Evolutionary conservation across 1,284 basidiomycete genomes (phyloP).

Genomic region (Pseudozyma hubeiensis): DNA sequence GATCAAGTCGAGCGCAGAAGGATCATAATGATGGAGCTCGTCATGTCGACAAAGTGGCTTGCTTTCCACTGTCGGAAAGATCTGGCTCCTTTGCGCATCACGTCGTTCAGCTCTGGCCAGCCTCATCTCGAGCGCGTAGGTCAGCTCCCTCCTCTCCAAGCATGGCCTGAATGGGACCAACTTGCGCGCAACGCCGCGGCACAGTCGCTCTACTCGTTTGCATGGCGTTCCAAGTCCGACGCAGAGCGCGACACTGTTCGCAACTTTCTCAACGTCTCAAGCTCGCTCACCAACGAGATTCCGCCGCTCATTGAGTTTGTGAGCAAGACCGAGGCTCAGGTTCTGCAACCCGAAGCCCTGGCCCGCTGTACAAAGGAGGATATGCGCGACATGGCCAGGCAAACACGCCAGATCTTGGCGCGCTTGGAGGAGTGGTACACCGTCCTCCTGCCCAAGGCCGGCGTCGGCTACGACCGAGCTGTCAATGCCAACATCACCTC

Average conservation of each 20-base stretch:
- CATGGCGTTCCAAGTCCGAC: slow-evolving; percentile 15
- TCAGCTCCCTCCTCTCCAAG: slow-evolving; percentile 18
- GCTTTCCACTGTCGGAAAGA: slow-evolving; percentile 28
- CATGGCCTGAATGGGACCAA: slow-evolving; percentile 20
- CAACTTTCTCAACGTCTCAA: slow-evolving; percentile 2
- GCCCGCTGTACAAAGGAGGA: slow-evolving; percentile 28
- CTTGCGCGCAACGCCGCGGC: slow-evolving; percentile 7
- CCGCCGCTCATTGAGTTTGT: slow-evolving; percentile 21
- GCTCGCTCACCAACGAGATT: slow-evolving; percentile 14
- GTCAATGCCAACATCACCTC: slow-evolving; percentile 11
- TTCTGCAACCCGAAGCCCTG: slow-evolving; percentile 25
- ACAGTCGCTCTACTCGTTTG: slow-evolving; percentile 6
- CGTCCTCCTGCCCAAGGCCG: slow-evolving; percentile 9
- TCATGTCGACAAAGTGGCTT: slow-evolving; percentile 20
- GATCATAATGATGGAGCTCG: slow-evolving; percentile 14
- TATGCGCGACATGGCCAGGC: slow-evolving; percentile 29
- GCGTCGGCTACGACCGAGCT: slow-evolving; percentile 16
- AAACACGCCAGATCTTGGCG: slow-evolving; percentile 24
- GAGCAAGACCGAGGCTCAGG: slow-evolving; percentile 13
- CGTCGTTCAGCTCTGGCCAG: slow-evolving; percentile 20
- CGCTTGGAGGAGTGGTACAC: slow-evolving; percentile 27
- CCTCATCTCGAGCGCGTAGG: slow-evolving; percentile 11
- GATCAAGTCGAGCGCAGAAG: slow-evolving; percentile 27
- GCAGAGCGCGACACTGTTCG: slow-evolving; percentile 14
- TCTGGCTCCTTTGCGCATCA: slow-evolving; percentile 1